Base-by-base conservation (phyloP, 2,329 filamentous ascomycete species). In the Epichloe aotearoae region DNA sequence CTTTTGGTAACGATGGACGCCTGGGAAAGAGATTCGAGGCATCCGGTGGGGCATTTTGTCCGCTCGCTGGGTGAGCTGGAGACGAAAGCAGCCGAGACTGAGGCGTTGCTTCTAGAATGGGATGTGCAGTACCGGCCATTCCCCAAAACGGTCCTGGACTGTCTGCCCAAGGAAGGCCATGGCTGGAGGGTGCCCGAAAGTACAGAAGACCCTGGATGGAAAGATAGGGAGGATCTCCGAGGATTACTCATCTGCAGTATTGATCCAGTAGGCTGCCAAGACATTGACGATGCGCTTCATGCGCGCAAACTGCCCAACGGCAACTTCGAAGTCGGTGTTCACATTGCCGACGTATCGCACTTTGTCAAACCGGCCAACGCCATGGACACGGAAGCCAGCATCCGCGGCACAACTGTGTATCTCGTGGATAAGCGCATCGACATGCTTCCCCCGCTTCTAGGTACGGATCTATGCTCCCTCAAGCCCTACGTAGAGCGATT, bases 281-380 rank as follows among this genome's bases (percentile, higher is more conserved):
- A 98, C 72, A 98, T 98, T 52, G 93, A 98, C 61, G 94, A 98
- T 68, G 93, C 93, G 17, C 78, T 98, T 6, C 94, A 98, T 66
- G 90, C 93, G 6, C 79, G 83, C 54, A 75, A 77, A 47, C 71
- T 98, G 20, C 84, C 88, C 0, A 97, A 97, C 61, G 93, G 94
- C 42, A 96, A 97, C 65, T 90, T 83, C 57, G 88, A 97, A 66
- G 89, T 98, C 10, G 93, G 93, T 56, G 93, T 98, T 15, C 94
- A 98, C 68, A 98, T 98, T 67, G 94, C 93, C 30, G 93, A 98
- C 66, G 93, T 98, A n/a, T 97, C 93, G 10, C 86, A 98, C 69
- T 98, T 98, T 63, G 93, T 98, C 61, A 95, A 93, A 69, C 90
- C 94, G 26, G 89, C 87, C 66, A 98, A 91, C 62, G 85, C 93